phyloP scores from a whole-genome alignment of 1,139 yeast genomes.

The Sugiyamaella xylanicola region DNA sequence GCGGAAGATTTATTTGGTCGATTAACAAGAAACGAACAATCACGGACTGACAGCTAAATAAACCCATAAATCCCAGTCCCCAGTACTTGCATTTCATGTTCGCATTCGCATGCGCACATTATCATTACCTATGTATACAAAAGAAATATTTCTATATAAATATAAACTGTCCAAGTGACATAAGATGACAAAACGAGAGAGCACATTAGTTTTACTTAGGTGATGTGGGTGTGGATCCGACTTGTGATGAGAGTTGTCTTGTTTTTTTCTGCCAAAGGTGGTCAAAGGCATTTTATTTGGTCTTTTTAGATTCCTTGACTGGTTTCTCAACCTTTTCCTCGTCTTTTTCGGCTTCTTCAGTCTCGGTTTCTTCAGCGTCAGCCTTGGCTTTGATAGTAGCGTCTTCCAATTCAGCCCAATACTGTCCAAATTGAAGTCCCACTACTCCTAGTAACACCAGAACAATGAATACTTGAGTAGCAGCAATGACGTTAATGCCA shows the following conservation, averaged over 20 bases:
- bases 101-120: neutral
- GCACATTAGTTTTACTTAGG: no score
- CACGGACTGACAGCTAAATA: slow-evolving; percentile 5
- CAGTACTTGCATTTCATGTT: neutral
- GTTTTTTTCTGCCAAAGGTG: no score
- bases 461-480: slow-evolving; percentile 77
- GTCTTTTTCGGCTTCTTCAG: slow-evolving; percentile 15
- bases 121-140: slow-evolving; percentile 10
- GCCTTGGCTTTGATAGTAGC: slow-evolving; percentile 41
- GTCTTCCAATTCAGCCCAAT: slow-evolving; percentile 83
- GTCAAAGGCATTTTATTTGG: slow-evolving; percentile 3
- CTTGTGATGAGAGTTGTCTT: no score
- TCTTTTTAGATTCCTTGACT: slow-evolving; percentile 15
- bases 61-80: no score
- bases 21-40: slow-evolving; percentile 11
- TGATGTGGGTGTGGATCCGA: no score
- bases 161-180: slow-evolving; percentile 6
- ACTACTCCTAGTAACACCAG: slow-evolving; percentile 74
- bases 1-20: slow-evolving; percentile 16
- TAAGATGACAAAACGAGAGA: no score
- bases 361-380: slow-evolving; percentile 37
- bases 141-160: slow-evolving; percentile 17
- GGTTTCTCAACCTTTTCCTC: no score
- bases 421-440: slow-evolving; percentile 82
- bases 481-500: slow-evolving; percentile 90